A percentile compares a stretch with the other conserved stretches of the same genome.
Evolutionary conservation across 2,329 filamentous ascomycete species (phyloP).

Genomic region (Clarireedia homoeocarpa): DNA sequence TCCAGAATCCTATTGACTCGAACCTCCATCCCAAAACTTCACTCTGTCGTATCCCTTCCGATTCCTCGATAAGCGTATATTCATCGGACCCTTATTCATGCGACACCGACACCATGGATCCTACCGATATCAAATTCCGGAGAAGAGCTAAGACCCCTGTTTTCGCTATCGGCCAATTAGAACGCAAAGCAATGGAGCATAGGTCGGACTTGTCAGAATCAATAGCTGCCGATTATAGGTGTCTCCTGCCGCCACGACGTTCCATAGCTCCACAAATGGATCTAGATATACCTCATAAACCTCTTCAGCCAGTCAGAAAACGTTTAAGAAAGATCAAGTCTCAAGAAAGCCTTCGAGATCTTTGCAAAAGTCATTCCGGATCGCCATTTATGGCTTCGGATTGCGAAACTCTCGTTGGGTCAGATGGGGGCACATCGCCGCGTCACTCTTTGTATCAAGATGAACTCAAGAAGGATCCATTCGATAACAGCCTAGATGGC

Average conservation of each 20-base stretch:
- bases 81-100: not conserved
- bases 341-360: slow-evolving; percentile 23
- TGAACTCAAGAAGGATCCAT: not conserved
- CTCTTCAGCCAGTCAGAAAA: slow-evolving; percentile 2
- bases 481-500: not conserved
- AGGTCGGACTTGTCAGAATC: slow-evolving; percentile 13
- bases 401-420: slow-evolving; percentile 14
- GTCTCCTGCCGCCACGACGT: slow-evolving; percentile 13
- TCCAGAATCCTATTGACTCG: not conserved
- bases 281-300: slow-evolving; percentile 3
- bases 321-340: slow-evolving; percentile 25
- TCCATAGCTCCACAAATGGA: slow-evolving; percentile 7
- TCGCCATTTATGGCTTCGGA: slow-evolving; percentile 5
- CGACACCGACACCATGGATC: not conserved
- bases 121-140: not conserved
- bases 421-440: slow-evolving; percentile 9
- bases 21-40: not conserved
- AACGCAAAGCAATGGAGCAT: slow-evolving; percentile 10
- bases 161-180: slow-evolving; percentile 24
- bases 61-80: slow-evolving; percentile 13
- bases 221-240: slow-evolving; percentile 22
- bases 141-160: slow-evolving; percentile 25
- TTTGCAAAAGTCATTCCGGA: slow-evolving; percentile 13
- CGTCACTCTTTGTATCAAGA: not conserved
- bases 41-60: slow-evolving; percentile 1